Evolutionary conservation across 2,329 filamentous ascomycete genomes (phyloP), one percentile per base, ranked within the genome.

Genomic region (Macrophomina phaseolina): DNA sequence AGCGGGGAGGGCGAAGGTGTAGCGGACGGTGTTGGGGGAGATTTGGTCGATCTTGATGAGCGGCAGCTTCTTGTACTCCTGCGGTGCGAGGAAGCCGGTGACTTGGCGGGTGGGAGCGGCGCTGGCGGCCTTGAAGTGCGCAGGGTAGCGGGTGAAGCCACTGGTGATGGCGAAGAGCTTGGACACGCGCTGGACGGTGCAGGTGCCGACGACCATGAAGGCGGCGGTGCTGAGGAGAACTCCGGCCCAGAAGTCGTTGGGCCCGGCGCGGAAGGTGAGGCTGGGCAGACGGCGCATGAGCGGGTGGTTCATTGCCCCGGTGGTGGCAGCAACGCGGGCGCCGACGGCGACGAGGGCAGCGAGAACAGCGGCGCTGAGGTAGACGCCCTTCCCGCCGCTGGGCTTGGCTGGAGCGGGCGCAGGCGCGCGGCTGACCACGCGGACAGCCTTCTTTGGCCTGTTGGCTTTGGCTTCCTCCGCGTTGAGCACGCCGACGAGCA

Each of bases 61-160:
- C 0, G 82, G 81, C 14, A 88, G 78, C 4, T 74, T 73, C 64
- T 83, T 80, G 71, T 82, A 87, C 16, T 77, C 76, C 28, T 81
- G 77, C 0, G 85, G 78, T 7, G 34, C 42, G 5, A 60, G 64
- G 52, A 66, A 66, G 53, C 64, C 52, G 6, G 64, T 30, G 2
- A 58, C 63, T 4, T 55, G 49, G 1, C 63, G 63, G 1, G 58
- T 51, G 0, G 61, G 46, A 1, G 62, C 46, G 1, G 34, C 23
- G 6, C 62, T 65, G 49, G 42, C 11, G 1, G 53, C 48, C 66
- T 81, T 83, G 64, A 79, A 77, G 69, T 81, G 81, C 11, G 79
- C 65, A 30, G 81, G 73, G 69, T 69, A 70, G 9, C 64, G 65
- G 3, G 64, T 34, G 66, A 69, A 70, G 0, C 64, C 70, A 16